A percentile compares a stretch with the other conserved stretches of the same genome.
Evolutionary conservation across 1,284 basidiomycete species (phyloP).

Genomic region (Ceraceosorus bombacis): DNA sequence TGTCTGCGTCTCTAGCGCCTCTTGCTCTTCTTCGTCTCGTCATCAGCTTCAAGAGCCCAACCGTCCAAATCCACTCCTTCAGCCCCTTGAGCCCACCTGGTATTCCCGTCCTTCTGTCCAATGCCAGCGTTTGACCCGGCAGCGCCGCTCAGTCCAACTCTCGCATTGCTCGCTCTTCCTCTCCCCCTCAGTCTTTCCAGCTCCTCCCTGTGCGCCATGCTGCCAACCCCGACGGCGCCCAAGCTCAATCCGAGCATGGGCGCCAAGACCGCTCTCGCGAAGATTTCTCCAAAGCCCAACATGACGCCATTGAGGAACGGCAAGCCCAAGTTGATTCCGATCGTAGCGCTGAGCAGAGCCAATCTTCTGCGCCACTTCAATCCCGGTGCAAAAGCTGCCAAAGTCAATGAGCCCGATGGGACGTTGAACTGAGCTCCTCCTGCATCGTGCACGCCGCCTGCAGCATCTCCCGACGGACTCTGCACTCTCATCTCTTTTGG

Average conservation of each 20-base stretch:
- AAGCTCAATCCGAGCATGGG: conserved; percentile 16
- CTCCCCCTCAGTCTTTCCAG: too few relatives aligned
- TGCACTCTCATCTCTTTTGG: conserved; percentile 5
- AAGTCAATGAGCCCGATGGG: conserved; percentile 38
- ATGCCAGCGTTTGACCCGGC: too few relatives aligned
- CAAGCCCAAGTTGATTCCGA: conserved; percentile 83
- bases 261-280: conserved; percentile 76
- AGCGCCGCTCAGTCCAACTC: too few relatives aligned
- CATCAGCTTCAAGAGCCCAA: not conserved
- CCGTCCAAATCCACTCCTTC: not conserved
- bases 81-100: not conserved
- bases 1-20: too few relatives aligned
- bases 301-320: conserved; percentile 97
- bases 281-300: conserved; percentile 96
- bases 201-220: too few relatives aligned
- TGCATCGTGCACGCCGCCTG: not conserved
- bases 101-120: too few relatives aligned
- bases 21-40: too few relatives aligned
- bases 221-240: conserved; percentile 3
- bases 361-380: conserved; percentile 24
- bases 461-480: not conserved
- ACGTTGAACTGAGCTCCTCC: conserved; percentile 4
- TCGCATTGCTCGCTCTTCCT: too few relatives aligned
- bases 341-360: conserved; percentile 60
- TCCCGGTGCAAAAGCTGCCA: conserved; percentile 33